Percentiles rank a stretch among this genome's conserved stretches.
phyloP scores from a whole-genome alignment of 345 rosid species.

The Schrenkiella parvula region DNA sequence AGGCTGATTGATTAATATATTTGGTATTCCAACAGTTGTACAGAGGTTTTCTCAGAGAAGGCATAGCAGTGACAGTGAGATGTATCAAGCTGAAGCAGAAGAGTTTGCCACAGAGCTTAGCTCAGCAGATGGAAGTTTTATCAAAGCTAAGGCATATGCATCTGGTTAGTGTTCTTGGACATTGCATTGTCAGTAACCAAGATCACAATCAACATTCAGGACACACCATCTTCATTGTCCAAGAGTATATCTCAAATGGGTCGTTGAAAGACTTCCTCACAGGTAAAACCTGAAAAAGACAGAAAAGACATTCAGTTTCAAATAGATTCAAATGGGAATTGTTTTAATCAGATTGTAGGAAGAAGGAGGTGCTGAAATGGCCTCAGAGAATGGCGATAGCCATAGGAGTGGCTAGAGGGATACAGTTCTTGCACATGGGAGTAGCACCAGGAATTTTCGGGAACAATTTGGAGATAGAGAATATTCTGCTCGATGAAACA shows the following conservation, averaged over 20 bases:
- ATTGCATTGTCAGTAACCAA: constrained; percentile 65
- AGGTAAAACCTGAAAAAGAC: constrained; percentile 39
- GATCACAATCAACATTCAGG: constrained; percentile 54
- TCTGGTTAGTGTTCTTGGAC: constrained; percentile 84
- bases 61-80: constrained; percentile 56
- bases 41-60: constrained; percentile 66
- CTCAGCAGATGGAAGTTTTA: constrained; percentile 68
- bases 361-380: constrained; percentile 80
- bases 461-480: constrained; percentile 65
- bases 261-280: constrained; percentile 58
- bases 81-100: constrained; percentile 71
- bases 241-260: constrained; percentile 70
- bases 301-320: neutral
- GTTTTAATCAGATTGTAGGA: constrained; percentile 58
- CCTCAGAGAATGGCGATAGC: constrained; percentile 83
- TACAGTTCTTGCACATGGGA: constrained; percentile 90
- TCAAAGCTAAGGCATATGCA: constrained; percentile 86
- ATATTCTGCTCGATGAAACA: constrained; percentile 68
- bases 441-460: constrained; percentile 77
- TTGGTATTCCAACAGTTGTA: constrained; percentile 48
- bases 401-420: constrained; percentile 80
- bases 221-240: constrained; percentile 57
- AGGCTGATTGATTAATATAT: neutral
- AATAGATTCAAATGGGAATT: neutral
- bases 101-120: constrained; percentile 51